These are phyloP conservation scores for Paracoccidioides lutzii DNA, from an alignment of 2,329 filamentous ascomycete species.

Conservation along the genomic window DNA sequence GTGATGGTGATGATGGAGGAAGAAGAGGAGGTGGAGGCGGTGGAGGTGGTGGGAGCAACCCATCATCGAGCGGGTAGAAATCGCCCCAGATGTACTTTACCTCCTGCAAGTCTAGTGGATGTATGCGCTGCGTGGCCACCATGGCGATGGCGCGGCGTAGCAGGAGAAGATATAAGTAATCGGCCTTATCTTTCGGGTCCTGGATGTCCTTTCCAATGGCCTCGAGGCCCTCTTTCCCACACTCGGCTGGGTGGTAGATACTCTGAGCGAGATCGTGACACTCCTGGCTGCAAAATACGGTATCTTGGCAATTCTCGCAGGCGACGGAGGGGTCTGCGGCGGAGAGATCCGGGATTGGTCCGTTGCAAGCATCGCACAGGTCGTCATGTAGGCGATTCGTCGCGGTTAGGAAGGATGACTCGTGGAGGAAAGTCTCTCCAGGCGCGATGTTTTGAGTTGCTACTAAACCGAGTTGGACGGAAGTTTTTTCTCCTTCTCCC, in stretches of 20 bases:
- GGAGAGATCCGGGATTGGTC: slow-evolving; percentile 50
- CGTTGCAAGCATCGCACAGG: slow-evolving; percentile 80
- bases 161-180: slow-evolving; percentile 48
- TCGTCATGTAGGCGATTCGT: slow-evolving; percentile 79
- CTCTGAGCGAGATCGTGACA: slow-evolving; percentile 44
- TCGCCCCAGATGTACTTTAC: slow-evolving; percentile 55
- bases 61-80: slow-evolving; percentile 33
- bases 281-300: slow-evolving; percentile 46
- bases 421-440: slow-evolving; percentile 63
- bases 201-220: slow-evolving; percentile 46
- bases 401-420: slow-evolving; percentile 76
- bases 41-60: slow-evolving; percentile 1
- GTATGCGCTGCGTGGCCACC: slow-evolving; percentile 45
- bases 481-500: slow-evolving; percentile 27
- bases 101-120: slow-evolving; percentile 48
- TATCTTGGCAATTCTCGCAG: slow-evolving; percentile 45
- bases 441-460: slow-evolving; percentile 67
- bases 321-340: slow-evolving; percentile 26
- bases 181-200: slow-evolving; percentile 44
- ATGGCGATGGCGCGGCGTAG: slow-evolving; percentile 47
- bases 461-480: slow-evolving; percentile 75
- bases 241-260: slow-evolving; percentile 47
- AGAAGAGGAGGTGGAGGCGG: slow-evolving; percentile 1
- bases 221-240: slow-evolving; percentile 41
- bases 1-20: not conserved